Percentiles rank a stretch among this genome's conserved stretches.
phyloP scores from a whole-genome alignment of 805 yeast genomes.

The Myxozyma sirexii region DNA sequence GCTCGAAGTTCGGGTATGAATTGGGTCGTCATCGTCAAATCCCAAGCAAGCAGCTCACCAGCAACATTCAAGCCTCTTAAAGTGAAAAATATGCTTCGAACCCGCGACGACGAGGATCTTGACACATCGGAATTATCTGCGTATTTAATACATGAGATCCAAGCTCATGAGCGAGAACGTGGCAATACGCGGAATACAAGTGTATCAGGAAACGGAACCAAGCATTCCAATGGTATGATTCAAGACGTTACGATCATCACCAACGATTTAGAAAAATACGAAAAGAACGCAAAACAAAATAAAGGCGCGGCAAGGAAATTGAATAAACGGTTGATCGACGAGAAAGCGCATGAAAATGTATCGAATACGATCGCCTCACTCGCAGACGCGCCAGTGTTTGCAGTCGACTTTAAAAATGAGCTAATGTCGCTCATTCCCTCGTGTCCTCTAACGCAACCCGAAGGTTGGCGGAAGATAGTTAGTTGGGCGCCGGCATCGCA shows the following conservation, averaged over 20 bases:
- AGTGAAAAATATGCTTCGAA: slow-evolving; percentile 62
- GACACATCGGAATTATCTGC: slow-evolving; percentile 66
- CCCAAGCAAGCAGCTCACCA: slow-evolving; percentile 38
- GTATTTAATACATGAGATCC: slow-evolving; percentile 45
- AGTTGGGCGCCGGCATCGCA: slow-evolving; percentile 80
- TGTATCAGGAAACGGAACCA: neutral
- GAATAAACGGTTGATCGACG: slow-evolving; percentile 46
- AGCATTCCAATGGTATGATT: slow-evolving; percentile 4
- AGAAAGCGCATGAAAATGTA: slow-evolving; percentile 66
- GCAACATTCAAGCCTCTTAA: slow-evolving; percentile 75
- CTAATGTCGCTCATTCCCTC: slow-evolving; percentile 79
- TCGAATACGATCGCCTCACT: slow-evolving; percentile 56
- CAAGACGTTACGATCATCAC: slow-evolving; percentile 70
- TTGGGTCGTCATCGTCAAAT: slow-evolving; percentile 78
- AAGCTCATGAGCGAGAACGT: slow-evolving; percentile 33
- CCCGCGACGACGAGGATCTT: slow-evolving; percentile 69
- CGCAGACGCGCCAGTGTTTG: slow-evolving; percentile 69
- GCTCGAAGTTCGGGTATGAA: slow-evolving; percentile 73
- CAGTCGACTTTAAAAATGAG: slow-evolving; percentile 80
- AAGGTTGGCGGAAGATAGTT: slow-evolving; percentile 71
- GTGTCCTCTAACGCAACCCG: slow-evolving; percentile 73
- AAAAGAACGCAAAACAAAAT: slow-evolving; percentile 73
- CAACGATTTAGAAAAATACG: slow-evolving; percentile 66
- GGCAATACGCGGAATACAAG: neutral
- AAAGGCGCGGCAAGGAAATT: slow-evolving; percentile 64